Evolutionary conservation across 2,329 filamentous ascomycete species (phyloP), one percentile per base, ranked within the genome.

Genomic region (Colletotrichum noveboracense): DNA sequence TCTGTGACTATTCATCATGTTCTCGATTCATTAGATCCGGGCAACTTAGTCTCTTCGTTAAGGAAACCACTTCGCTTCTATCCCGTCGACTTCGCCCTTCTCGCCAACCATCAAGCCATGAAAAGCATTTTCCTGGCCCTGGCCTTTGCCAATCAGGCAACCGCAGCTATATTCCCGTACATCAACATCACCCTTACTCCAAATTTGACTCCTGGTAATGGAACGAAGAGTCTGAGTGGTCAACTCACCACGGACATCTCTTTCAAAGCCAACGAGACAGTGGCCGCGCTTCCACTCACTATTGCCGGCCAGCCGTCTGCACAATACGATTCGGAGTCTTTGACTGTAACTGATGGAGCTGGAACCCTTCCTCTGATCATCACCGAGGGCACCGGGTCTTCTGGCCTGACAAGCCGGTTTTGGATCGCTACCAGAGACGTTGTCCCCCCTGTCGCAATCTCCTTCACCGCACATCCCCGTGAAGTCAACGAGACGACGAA

Each of bases 21-120:
- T 48, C 5, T 7, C 0, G 43, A 21, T 5, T 48, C n/a, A 13
- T 48, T 0, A 48, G n/a, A 48, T 48, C 2, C n/a, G 0, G 43
- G 12, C 43, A 48, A 4, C n/a, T 13, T 1, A 21, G 43, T 21
- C 6, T 48, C n/a, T 48, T 13, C n/a, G n/a, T n/a, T n/a, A n/a
- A n/a, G n/a, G n/a, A n/a, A n/a, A 21, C 12, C 10, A 48, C n/a
- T 48, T 21, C n/a, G 10, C n/a, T 48, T 0, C 2, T 48, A 10
- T 48, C n/a, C 10, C 3, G 43, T 48, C n/a, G 0, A 21, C 43
- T 7, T 48, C n/a, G 10, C 43, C 43, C 2, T 48, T 48, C 10
- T 21, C 2, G 10, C 3, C n/a, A 48, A 48, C 10, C 2, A 1
- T 7, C 10, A 21, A 48, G 43, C 43, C 0, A 48, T 48, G 43